Evolutionary conservation across 2,329 filamentous ascomycete species (phyloP).

Genomic region (Alternaria sp.): DNA sequence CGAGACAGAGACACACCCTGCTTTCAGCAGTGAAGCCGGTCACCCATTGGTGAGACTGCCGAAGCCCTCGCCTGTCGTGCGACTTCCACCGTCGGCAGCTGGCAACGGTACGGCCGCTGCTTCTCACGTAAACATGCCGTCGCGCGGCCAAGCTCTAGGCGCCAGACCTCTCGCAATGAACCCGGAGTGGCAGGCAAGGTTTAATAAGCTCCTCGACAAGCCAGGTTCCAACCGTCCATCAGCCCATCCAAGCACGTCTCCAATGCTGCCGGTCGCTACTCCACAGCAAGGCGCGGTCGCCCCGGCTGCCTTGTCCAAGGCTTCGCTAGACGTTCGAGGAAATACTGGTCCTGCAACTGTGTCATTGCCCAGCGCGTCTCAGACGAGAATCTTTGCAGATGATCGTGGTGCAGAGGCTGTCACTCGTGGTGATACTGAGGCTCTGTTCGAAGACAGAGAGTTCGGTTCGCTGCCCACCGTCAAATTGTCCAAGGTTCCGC

Average conservation of each 20-base stretch:
- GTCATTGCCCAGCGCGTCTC: constrained; percentile 62
- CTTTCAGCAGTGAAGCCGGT: constrained; percentile 69
- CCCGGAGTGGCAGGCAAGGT: constrained; percentile 78
- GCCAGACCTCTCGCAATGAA: constrained; percentile 49
- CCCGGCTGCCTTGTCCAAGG: constrained; percentile 71
- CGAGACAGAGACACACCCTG: constrained; percentile 75
- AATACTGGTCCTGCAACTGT: constrained; percentile 67
- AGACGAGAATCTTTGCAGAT: constrained; percentile 26
- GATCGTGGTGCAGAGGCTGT: constrained; percentile 44
- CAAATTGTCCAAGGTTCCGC: constrained; percentile 38
- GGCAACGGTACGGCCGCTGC: constrained; percentile 44
- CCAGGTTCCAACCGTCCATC: constrained; percentile 49
- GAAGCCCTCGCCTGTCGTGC: constrained; percentile 75
- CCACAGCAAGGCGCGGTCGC: constrained; percentile 57
- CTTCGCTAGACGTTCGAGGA: constrained; percentile 59
- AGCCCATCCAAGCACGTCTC: constrained; percentile 14
- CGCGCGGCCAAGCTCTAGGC: constrained; percentile 37
- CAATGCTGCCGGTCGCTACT: constrained; percentile 42
- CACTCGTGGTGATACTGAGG: constrained; percentile 51
- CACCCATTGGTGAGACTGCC: constrained; percentile 75
- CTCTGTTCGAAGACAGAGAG: constrained; percentile 54
- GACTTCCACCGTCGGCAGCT: constrained; percentile 69
- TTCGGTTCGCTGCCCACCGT: constrained; percentile 55
- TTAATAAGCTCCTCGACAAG: constrained; percentile 78
- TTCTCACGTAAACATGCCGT: constrained; percentile 50